Percentiles rank a stretch among this genome's conserved stretches.
These are phyloP conservation scores for Yamadazyma blattariae DNA, from an alignment of 1,139 yeast genomes.

Conservation along the genomic window DNA sequence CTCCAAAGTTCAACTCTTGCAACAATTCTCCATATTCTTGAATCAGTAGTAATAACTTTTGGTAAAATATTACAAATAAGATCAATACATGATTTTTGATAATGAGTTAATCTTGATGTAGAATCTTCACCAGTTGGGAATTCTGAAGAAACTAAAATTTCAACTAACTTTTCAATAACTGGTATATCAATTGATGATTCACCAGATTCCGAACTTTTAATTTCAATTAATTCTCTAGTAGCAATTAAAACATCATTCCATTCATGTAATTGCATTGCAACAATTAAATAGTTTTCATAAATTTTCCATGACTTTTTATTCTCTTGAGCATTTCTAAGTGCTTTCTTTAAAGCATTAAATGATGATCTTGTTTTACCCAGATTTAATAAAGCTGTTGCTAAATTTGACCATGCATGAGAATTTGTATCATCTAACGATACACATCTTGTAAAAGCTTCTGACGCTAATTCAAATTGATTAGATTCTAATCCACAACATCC, in stretches of 20 bases:
- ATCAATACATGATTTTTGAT: constrained; percentile 66
- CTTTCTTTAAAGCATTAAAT: constrained; percentile 76
- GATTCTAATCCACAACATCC: constrained; percentile 88
- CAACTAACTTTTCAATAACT: constrained; percentile 71
- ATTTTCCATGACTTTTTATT: constrained; percentile 78
- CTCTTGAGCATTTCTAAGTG: constrained; percentile 66
- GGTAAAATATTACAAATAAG: constrained; percentile 69
- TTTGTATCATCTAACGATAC: constrained; percentile 82
- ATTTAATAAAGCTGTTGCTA: constrained; percentile 75
- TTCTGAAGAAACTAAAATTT: constrained; percentile 53
- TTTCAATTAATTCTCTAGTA: constrained; percentile 51
- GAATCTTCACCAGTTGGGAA: constrained; percentile 34
- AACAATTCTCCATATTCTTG: constrained; percentile 80
- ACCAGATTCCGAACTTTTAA: constrained; percentile 51
- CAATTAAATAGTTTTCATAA: constrained; percentile 82
- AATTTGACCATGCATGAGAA: constrained; percentile 90
- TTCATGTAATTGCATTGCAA: constrained; percentile 75
- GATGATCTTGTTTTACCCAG: constrained; percentile 71
- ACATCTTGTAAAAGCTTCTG: constrained; percentile 92
- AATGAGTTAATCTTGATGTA: constrained; percentile 45
- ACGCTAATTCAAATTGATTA: constrained; percentile 70
- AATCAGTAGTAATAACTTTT: constrained; percentile 61
- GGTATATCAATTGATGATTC: constrained; percentile 75
- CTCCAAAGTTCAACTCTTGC: constrained; percentile 89
- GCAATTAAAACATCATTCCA: constrained; percentile 89